Evolutionary conservation across 805 yeast species (phyloP), one percentile per base, ranked within the genome.

Genomic region (Yamadazyma tumulicola): DNA sequence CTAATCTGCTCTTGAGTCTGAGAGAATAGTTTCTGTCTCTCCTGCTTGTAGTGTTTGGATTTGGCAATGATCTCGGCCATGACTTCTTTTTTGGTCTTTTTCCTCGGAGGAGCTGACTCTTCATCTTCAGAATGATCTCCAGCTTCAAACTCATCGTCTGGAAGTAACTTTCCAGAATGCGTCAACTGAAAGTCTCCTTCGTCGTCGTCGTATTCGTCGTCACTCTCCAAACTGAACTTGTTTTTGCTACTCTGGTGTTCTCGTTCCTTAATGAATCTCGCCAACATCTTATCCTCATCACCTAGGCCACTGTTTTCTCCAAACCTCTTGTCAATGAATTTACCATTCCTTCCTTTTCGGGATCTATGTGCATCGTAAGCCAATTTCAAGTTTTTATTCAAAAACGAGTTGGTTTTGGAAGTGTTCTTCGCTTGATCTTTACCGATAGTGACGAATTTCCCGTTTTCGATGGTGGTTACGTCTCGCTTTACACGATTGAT

Each of bases 201-300:
- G 18, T 66, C 77, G 30, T 51, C 59, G 5, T 61, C 70, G n/a
- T 59, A 67, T 19, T 67, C 77, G 15, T 74, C 77, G 33, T 89
- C 74, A 52, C 85, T 82, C 49, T 77, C 91, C 42, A 85, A 51
- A 6, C 69, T 54, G 41, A 63, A 67, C 14, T 52, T 56, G 19
- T 79, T 75, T 26, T 70, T 64, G 15, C 73, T 64, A n/a, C 76
- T 64, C 39, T 74, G 73, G 12, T 72, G 51, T 56, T 87, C 94
- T 54, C 85, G 74, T 64, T 91, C 97, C 37, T 81, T 77, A 4
- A 96, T 85, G 66, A 87, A 93, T 65, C 98, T 79, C 54, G 84
- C 96, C 61, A 93, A 74, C 96, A 88, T 88, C 58, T 84, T 86
- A 47, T 93, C 96, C 59, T 93, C 97, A 9, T 79, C 79, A n/a